phyloP scores from a whole-genome alignment of 176 grass and related monocot species.

The Tuctoria greenei region DNA sequence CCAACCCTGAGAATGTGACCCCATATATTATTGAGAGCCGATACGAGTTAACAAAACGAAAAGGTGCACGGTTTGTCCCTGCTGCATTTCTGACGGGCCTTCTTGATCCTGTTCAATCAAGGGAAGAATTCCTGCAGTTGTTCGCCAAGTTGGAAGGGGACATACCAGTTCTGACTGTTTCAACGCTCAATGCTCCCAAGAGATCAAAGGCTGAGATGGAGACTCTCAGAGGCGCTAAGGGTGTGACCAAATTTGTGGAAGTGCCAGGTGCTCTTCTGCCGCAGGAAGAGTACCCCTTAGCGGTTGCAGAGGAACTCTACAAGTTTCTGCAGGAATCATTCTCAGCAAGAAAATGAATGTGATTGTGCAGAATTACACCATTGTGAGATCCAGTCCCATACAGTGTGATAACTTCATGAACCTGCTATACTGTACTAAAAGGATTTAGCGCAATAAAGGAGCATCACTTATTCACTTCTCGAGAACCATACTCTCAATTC shows the following conservation, averaged over 20 bases:
- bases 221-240: slow-evolving; percentile 66
- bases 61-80: slow-evolving; percentile 82
- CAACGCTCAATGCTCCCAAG: slow-evolving; percentile 62
- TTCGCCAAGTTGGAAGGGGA: slow-evolving; percentile 67
- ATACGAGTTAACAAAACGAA: slow-evolving; percentile 74
- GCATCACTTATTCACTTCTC: slow-evolving; percentile 17
- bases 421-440: not conserved
- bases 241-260: slow-evolving; percentile 77
- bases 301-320: slow-evolving; percentile 71
- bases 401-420: slow-evolving; percentile 17
- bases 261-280: slow-evolving; percentile 87
- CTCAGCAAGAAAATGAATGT: slow-evolving; percentile 33
- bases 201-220: slow-evolving; percentile 94
- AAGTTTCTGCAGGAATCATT: slow-evolving; percentile 56
- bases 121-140: slow-evolving; percentile 77
- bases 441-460: slow-evolving; percentile 25
- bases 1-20: slow-evolving; percentile 78
- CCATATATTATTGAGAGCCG: slow-evolving; percentile 70
- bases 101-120: slow-evolving; percentile 78
- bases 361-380: not conserved
- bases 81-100: slow-evolving; percentile 87
- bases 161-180: slow-evolving; percentile 56
- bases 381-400: not conserved
- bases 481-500: slow-evolving; percentile 4
- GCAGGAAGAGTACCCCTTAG: slow-evolving; percentile 82